Evolutionary conservation across 192 early-diverging fungal species (phyloP).

Genomic region (Paraglomus brasilianum): DNA sequence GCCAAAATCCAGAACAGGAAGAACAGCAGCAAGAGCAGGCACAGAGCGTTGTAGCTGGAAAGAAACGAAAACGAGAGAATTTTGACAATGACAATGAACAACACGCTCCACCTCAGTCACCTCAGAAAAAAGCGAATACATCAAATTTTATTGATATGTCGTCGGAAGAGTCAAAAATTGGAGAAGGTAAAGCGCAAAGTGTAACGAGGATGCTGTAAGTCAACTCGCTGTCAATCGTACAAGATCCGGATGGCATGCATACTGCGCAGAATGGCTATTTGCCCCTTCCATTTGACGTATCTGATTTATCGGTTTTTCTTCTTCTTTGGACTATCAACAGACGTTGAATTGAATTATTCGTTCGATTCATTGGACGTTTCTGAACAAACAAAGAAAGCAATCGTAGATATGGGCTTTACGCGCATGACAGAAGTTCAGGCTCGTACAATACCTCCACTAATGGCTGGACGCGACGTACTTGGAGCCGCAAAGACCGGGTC

Average conservation of each 20-base stretch:
- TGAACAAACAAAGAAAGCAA: conserved; percentile 78
- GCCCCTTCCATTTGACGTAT: neutral
- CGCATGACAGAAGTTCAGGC: conserved; percentile 98
- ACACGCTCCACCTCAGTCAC: too few relatives aligned
- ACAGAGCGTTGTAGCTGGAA: too few relatives aligned
- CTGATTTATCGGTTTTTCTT: too few relatives aligned
- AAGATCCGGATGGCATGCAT: conserved; percentile 18
- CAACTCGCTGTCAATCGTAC: neutral
- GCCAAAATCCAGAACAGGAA: neutral
- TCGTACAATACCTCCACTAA: conserved; percentile 87
- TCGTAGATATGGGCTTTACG: conserved; percentile 88
- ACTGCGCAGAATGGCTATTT: neutral
- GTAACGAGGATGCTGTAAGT: too few relatives aligned
- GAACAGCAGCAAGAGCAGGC: neutral
- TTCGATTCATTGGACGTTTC: conserved; percentile 80
- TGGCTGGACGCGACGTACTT: conserved; percentile 96
- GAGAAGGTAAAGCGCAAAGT: too few relatives aligned
- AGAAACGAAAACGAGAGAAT: too few relatives aligned
- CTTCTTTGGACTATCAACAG: neutral
- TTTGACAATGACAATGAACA: too few relatives aligned
- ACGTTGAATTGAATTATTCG: conserved; percentile 41
- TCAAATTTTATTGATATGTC: neutral
- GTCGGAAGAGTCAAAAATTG: conserved; percentile 5
- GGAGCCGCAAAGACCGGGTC: conserved; percentile 98
- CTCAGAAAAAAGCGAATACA: too few relatives aligned